Evolutionary conservation across 768 basidiomycete species (phyloP).

Genomic region (Rhizopogon vinicolor): DNA sequence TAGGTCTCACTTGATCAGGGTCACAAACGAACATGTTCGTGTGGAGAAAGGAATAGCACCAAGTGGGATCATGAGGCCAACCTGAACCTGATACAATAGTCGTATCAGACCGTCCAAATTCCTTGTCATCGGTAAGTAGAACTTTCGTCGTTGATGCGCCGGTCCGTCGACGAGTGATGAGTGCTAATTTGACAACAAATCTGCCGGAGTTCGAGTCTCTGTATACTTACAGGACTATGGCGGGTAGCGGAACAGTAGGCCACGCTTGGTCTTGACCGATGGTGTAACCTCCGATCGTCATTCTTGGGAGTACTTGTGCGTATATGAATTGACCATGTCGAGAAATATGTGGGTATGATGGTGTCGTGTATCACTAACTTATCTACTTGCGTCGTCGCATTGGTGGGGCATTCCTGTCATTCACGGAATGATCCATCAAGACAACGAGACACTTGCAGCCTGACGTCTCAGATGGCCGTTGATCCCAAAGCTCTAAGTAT

Average conservation of each 20-base stretch:
- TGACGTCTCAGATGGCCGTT: no score
- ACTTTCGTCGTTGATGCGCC: not conserved
- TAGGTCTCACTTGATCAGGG: not conserved
- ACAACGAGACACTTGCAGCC: no score
- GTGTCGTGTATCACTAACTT: no score
- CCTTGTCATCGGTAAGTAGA: not conserved
- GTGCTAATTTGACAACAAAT: no score
- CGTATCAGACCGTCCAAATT: not conserved
- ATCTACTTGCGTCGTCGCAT: no score
- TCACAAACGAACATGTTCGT: not conserved
- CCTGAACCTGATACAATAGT: not conserved
- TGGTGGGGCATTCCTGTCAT: no score
- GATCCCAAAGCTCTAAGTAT: no score
- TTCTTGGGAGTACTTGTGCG: not conserved
- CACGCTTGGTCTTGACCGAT: not conserved
- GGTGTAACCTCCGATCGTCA: not conserved
- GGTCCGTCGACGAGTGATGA: no score
- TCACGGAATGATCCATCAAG: no score
- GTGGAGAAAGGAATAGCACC: not conserved
- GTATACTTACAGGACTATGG: not conserved
- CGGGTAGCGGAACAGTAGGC: not conserved
- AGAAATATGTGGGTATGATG: not conserved
- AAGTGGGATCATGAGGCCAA: not conserved
- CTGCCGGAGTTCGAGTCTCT: not conserved
- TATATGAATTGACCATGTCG: not conserved